Evolutionary conservation across 2,329 filamentous ascomycete genomes (phyloP), one percentile per base, ranked within the genome.

Genomic region (Ophiostoma populinum): DNA sequence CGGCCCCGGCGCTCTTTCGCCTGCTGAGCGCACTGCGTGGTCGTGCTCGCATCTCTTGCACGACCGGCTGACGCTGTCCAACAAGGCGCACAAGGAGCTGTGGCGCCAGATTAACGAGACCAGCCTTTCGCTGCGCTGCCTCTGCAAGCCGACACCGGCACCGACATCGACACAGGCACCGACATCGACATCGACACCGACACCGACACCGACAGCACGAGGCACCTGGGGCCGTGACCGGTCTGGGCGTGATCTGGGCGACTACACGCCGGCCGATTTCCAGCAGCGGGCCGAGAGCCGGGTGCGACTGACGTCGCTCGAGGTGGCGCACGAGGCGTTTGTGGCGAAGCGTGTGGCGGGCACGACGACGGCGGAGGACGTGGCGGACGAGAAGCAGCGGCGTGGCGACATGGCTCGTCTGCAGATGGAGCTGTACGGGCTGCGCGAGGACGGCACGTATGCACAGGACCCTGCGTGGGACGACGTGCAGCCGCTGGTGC

Each of bases 401-500:
- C 53, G 68, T 25, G 51, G 50, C 17, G 61, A 64, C 31, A 73
- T 74, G 59, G 62, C 67, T 2, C 45, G 47, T 3, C 49, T 72
- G 26, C 57, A 52, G 38, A 57, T 54, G 43, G 65, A 70, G 31
- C 53, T 73, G 10, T 70, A 72, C 46, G 67, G 67, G 11, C 51
- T 59, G 39, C 59, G 55, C 38, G 54, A 52, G 32, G 54, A 51
- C 36, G 62, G 61, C 7, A 43, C 56, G 47, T 79, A 80, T 53
- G 63, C 68, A 34, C 62, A 66, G 41, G 75, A 86, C 53, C 75
- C 81, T 2, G 67, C 65, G 42, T 95, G 85, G 87, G 74, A 81
- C 45, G 83, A 92, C 57, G 66, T 94, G 34, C 62, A 72, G 35
- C 86, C 86, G 15, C 78, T 95, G 37, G 75, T 80, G 4, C 75